Evolutionary conservation across 345 rosid genomes (phyloP).

Genomic region (Arabidopsis arenosa): DNA sequence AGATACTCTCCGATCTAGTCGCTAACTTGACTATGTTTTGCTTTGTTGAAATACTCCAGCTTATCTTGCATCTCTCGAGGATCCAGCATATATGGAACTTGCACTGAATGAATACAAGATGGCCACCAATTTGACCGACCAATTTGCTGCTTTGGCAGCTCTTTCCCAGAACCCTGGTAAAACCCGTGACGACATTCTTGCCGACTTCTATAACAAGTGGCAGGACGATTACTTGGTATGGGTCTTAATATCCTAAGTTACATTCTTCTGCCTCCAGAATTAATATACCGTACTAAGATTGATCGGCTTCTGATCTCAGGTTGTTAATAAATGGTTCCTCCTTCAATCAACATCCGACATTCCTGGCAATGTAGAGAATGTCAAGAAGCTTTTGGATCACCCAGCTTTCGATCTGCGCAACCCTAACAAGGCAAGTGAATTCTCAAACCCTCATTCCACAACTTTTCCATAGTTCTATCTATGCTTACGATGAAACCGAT

Average conservation of each 20-base stretch:
- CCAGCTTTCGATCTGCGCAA: constrained; percentile 90
- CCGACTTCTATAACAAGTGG: constrained; percentile 92
- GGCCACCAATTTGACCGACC: constrained; percentile 94
- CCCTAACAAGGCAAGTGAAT: constrained; percentile 78
- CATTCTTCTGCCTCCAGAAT: background rate
- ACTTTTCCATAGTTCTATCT: constrained; percentile 1
- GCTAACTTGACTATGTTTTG: constrained; percentile 25
- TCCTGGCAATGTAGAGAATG: constrained; percentile 89
- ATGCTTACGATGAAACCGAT: constrained; percentile 11
- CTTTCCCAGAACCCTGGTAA: constrained; percentile 75
- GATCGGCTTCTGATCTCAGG: constrained; percentile 51
- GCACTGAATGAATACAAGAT: constrained; percentile 71
- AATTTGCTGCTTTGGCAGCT: constrained; percentile 92
- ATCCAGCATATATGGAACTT: constrained; percentile 58
- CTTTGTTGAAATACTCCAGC: constrained; percentile 50
- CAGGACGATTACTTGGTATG: constrained; percentile 81
- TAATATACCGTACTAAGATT: constrained; percentile 17
- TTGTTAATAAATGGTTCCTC: constrained; percentile 95
- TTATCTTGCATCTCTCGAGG: constrained; percentile 87
- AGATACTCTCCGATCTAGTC: constrained; percentile 13
- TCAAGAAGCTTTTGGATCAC: constrained; percentile 70
- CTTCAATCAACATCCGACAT: constrained; percentile 87
- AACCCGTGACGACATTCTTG: constrained; percentile 77
- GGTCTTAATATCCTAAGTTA: background rate
- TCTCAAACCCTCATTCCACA: background rate